These are phyloP conservation scores for Lojkania enalia DNA, from an alignment of 2,329 filamentous ascomycete species.

Conservation along the genomic window DNA sequence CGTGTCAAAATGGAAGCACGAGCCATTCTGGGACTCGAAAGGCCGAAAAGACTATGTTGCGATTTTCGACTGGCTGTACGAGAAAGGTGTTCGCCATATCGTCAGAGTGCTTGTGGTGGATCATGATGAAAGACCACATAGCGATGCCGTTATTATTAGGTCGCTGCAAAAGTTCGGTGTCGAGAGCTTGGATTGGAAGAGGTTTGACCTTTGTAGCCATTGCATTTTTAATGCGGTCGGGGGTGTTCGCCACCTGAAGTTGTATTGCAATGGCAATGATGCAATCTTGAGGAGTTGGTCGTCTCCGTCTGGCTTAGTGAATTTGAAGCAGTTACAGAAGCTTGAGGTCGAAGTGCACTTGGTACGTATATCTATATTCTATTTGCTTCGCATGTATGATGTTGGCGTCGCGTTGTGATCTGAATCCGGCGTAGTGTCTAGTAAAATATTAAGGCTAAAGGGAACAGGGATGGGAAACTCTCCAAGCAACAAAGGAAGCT, in stretches of 20 bases:
- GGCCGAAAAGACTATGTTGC: slow-evolving; percentile 2
- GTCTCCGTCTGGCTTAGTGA: neutral
- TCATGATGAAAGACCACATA: slow-evolving; percentile 1
- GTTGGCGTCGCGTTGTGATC: too few species aligned
- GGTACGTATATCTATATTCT: too few species aligned
- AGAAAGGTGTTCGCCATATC: slow-evolving; percentile 1
- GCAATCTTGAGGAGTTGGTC: slow-evolving; percentile 1
- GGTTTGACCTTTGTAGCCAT: neutral
- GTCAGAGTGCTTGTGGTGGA: neutral
- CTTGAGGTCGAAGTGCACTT: neutral
- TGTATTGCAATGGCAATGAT: slow-evolving; percentile 4
- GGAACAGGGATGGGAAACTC: neutral
- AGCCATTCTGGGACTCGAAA: neutral
- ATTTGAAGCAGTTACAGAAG: neutral
- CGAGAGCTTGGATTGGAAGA: slow-evolving; percentile 1
- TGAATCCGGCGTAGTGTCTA: too few species aligned
- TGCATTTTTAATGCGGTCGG: neutral
- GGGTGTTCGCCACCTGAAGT: neutral
- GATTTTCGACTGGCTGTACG: slow-evolving; percentile 3
- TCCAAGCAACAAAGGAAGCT: neutral
- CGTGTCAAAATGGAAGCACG: neutral
- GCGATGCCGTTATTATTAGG: slow-evolving; percentile 1
- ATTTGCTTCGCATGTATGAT: too few species aligned
- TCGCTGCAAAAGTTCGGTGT: neutral
- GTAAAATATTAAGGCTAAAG: too few species aligned